Base-by-base conservation (phyloP, 305 asterid species). In the Fraxinus baroniana region DNA sequence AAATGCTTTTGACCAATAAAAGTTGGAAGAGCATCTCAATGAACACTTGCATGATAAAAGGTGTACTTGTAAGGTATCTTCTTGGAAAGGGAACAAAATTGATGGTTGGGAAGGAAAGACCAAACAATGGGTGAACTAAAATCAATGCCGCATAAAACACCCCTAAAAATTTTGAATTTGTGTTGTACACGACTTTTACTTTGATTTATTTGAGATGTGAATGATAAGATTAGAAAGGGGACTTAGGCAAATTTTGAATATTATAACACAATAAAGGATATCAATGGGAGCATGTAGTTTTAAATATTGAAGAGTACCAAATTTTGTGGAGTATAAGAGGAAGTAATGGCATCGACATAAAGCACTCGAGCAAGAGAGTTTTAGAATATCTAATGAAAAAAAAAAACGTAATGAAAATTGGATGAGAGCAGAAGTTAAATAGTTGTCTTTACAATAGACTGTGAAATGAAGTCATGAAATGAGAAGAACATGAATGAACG, bases 101-200 rank as follows among this genome's bases (percentile, higher is more conserved):
- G 79, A 82, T 80, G 86, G 88, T 84, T 82, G 86, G 85, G 39
- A 80, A 83, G 26, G 66, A 85, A 81, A 55, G 81, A 66, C 72
- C 73, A 77, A 81, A 62, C 82, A 8, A 33, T 78, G 85, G 86
- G 83, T 81, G 90, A 83, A 74, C 76, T 68, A 39, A 79, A 87
- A 44, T 9, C 76, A 82, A 49, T 81, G 41, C 71, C 44, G 79
- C 26, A 79, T 41, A 46, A 37, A 57, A 80, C 35, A 4, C 36
- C 78, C 9, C 26, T 22, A 28, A 62, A 78, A 76, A 82, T 78
- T 87, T 70, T 74, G 83, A 60, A 85, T 78, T 82, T 35, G 88
- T 81, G 68, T 68, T 66, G 74, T 26, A 66, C 68, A 77, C 41
- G 81, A 5, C 74, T 66, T 79, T 78, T 41, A 36, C 73, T 17